phyloP scores from a whole-genome alignment of 1,139 yeast genomes.

The Diutina siamensis region DNA sequence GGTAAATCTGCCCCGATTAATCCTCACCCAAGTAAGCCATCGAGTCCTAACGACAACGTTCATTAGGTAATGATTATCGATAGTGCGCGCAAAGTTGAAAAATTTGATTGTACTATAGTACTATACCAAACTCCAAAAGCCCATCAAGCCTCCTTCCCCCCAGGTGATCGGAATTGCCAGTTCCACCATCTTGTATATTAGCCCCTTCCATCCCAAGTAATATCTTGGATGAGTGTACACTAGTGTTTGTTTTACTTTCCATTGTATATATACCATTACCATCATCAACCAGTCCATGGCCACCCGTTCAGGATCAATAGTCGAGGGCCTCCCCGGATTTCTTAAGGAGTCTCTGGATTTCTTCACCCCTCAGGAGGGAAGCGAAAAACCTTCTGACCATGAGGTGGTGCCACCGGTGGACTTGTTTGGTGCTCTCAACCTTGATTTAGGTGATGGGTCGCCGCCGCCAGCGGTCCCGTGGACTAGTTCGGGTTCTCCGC shows the following conservation, averaged over 20 bases:
- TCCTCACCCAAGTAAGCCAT: no score
- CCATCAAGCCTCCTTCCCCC: no score
- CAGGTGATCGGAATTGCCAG: no score
- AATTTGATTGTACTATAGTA: no score
- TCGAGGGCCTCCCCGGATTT: slow-evolving; percentile 4
- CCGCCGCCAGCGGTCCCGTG: background rate
- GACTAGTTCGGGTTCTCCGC: background rate
- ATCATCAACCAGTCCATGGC: background rate
- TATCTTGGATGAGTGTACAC: background rate
- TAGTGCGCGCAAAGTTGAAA: background rate
- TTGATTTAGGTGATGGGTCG: background rate
- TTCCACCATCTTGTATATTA: slow-evolving; percentile 4
- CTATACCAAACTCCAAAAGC: no score
- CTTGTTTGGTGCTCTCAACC: background rate
- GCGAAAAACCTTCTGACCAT: background rate
- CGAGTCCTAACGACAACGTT: no score
- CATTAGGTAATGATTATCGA: no score
- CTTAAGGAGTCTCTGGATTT: slow-evolving; percentile 4
- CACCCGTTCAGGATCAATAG: slow-evolving; percentile 4
- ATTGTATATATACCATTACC: background rate
- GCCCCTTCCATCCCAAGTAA: background rate
- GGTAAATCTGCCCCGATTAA: no score
- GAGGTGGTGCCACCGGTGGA: background rate
- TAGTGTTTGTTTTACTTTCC: background rate
- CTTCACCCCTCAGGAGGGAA: background rate